Evolutionary conservation across 2,329 filamentous ascomycete genomes (phyloP).

Genomic region (Cryphonectria japonica): DNA sequence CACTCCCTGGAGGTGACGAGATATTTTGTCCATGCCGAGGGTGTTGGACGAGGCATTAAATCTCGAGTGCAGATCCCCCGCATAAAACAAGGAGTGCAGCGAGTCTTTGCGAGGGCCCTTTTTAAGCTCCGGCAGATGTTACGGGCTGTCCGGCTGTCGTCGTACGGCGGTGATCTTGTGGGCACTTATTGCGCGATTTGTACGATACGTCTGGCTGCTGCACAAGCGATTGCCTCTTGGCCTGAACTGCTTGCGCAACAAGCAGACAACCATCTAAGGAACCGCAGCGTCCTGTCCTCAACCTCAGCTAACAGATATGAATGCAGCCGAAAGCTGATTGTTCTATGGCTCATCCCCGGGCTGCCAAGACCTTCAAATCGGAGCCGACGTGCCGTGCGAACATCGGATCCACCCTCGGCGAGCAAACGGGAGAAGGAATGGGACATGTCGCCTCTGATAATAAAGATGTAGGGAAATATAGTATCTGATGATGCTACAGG

Average conservation of each 20-base stretch:
- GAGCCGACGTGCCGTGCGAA: neutral
- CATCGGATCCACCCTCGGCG: neutral
- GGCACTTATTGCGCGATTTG: neutral
- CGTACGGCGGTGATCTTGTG: neutral
- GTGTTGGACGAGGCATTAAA: neutral
- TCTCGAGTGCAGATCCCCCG: neutral
- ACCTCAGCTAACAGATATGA: neutral
- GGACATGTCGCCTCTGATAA: neutral
- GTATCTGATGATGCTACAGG: neutral
- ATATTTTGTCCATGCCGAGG: neutral
- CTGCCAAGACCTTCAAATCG: neutral
- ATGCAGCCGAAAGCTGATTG: neutral
- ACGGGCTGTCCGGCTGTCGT: neutral
- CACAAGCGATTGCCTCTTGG: neutral
- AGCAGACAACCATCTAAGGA: neutral
- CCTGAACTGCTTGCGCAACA: neutral
- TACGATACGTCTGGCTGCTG: neutral
- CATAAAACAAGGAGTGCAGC: neutral
- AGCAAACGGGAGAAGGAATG: neutral
- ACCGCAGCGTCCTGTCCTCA: neutral
- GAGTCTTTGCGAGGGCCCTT: neutral
- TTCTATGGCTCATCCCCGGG: neutral
- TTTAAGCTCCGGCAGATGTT: neutral
- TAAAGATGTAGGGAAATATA: neutral
- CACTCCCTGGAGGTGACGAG: neutral